A percentile compares a stretch with the other conserved stretches of the same genome.
These are phyloP conservation scores for Ogataea methanolica DNA, from an alignment of 805 yeast species.

Conservation along the genomic window DNA sequence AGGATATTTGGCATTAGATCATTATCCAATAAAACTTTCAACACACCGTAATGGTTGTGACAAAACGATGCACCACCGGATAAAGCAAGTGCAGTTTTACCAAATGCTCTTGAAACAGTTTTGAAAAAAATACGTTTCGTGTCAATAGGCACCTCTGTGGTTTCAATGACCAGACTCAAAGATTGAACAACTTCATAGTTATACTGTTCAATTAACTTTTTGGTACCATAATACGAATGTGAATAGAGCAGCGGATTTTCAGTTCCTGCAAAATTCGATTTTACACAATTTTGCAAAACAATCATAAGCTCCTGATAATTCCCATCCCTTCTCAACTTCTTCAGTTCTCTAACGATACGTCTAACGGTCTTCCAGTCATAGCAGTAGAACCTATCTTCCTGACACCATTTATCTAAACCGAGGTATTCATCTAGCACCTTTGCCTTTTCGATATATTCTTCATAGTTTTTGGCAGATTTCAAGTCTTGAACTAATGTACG, in stretches of 20 bases:
- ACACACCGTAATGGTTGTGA: constrained; percentile 71
- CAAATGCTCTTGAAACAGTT: constrained; percentile 57
- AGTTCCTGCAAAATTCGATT: constrained; percentile 73
- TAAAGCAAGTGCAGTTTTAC: constrained; percentile 65
- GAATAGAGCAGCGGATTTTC: constrained; percentile 69
- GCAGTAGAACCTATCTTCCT: constrained; percentile 55
- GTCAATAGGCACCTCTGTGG: constrained; percentile 32
- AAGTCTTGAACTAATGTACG: constrained; percentile 44
- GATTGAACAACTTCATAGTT: constrained; percentile 47
- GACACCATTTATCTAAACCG: constrained; percentile 60
- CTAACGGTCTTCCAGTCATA: constrained; percentile 63
- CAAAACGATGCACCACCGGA: constrained; percentile 82
- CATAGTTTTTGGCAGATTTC: constrained; percentile 44
- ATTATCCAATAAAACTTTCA: constrained; percentile 64
- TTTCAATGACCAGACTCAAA: constrained; percentile 38
- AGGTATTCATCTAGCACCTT: constrained; percentile 49
- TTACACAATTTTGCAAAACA: constrained; percentile 61
- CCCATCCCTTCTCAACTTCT: constrained; percentile 27
- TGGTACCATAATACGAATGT: constrained; percentile 74
- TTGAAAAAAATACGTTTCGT: constrained; percentile 51
- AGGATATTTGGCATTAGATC: constrained; percentile 63
- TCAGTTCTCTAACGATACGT: constrained; percentile 41
- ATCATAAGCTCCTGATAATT: constrained; percentile 45
- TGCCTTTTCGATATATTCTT: constrained; percentile 63
- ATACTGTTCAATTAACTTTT: constrained; percentile 51